These are phyloP conservation scores for Kazachstania viticola DNA, from an alignment of 805 yeast species.

Conservation along the genomic window DNA sequence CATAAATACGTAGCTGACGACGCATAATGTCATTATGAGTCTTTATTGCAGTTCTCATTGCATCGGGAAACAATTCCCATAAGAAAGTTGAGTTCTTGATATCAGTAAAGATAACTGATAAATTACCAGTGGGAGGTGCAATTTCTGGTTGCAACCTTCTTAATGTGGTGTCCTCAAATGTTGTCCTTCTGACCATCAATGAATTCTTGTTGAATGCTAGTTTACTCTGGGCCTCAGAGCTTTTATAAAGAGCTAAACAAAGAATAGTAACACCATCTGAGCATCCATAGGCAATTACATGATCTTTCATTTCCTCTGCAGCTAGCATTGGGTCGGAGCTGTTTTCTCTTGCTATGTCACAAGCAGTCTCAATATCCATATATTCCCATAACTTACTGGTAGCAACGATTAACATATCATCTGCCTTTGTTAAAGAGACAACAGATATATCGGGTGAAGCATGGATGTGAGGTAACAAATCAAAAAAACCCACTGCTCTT, in stretches of 20 bases:
- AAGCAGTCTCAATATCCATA: constrained; percentile 73
- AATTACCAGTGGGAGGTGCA: constrained; percentile 86
- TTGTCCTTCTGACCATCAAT: constrained; percentile 39
- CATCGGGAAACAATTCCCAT: constrained; percentile 88
- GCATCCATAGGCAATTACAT: constrained; percentile 88
- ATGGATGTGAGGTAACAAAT: constrained; percentile 75
- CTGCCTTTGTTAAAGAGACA: constrained; percentile 49
- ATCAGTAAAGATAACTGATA: constrained; percentile 96
- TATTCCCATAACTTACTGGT: constrained; percentile 78
- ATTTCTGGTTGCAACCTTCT: constrained; percentile 83
- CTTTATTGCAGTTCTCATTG: constrained; percentile 94
- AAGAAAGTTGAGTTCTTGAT: constrained; percentile 84
- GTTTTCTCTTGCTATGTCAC: constrained; percentile 77
- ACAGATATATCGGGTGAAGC: constrained; percentile 75
- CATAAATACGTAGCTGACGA: constrained; percentile 79
- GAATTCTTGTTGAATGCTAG: constrained; percentile 28
- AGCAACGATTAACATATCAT: constrained; percentile 77
- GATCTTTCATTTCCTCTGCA: constrained; percentile 87
- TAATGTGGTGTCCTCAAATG: constrained; percentile 62
- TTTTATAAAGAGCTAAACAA: constrained; percentile 59
- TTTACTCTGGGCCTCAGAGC: constrained; percentile 24
- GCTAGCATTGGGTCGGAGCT: constrained; percentile 79
- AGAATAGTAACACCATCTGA: constrained; percentile 67
- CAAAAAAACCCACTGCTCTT: constrained; percentile 85
- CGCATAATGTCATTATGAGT: constrained; percentile 92